phyloP scores from a whole-genome alignment of 2,329 filamentous ascomycete genomes.

The Cercospora beticola region DNA sequence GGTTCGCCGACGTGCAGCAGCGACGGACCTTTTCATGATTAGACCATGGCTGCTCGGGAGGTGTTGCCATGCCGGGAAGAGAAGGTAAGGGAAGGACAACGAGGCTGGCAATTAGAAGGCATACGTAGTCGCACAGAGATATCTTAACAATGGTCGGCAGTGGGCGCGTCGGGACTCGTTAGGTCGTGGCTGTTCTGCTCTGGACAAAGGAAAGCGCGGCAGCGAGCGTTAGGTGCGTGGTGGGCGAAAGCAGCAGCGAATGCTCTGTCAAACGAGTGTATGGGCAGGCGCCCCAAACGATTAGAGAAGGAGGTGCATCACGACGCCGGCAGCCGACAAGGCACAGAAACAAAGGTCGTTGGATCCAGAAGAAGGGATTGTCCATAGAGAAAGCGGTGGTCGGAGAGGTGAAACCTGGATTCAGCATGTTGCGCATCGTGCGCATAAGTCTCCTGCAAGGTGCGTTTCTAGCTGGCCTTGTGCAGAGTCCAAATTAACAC shows the following conservation, averaged over 20 bases:
- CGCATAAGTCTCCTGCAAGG: constrained; percentile 23
- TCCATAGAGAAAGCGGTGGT: constrained; percentile 26
- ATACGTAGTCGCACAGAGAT: constrained; percentile 33
- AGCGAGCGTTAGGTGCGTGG: background rate
- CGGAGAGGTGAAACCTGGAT: constrained; percentile 29
- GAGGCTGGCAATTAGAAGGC: constrained; percentile 32
- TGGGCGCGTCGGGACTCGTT: constrained; percentile 33
- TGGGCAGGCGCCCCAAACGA: constrained; percentile 33
- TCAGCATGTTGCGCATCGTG: constrained; percentile 18
- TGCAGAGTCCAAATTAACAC: constrained; percentile 19
- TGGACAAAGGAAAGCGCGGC: constrained; percentile 31
- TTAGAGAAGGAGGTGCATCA: constrained; percentile 31
- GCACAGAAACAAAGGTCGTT: constrained; percentile 24
- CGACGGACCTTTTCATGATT: constrained; percentile 49
- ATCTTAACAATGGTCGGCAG: constrained; percentile 24
- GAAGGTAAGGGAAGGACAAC: constrained; percentile 33
- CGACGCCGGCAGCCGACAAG: constrained; percentile 27
- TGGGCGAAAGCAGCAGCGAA: constrained; percentile 22
- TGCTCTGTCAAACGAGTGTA: constrained; percentile 34
- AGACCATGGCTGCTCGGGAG: constrained; percentile 46
- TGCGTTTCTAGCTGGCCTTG: constrained; percentile 18
- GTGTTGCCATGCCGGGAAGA: constrained; percentile 45
- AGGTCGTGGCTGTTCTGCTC: constrained; percentile 25
- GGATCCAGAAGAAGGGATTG: constrained; percentile 23
- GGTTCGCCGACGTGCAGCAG: constrained; percentile 5